Evolutionary conservation across 2,329 filamentous ascomycete genomes (phyloP).

Genomic region (Phialophora tarda): DNA sequence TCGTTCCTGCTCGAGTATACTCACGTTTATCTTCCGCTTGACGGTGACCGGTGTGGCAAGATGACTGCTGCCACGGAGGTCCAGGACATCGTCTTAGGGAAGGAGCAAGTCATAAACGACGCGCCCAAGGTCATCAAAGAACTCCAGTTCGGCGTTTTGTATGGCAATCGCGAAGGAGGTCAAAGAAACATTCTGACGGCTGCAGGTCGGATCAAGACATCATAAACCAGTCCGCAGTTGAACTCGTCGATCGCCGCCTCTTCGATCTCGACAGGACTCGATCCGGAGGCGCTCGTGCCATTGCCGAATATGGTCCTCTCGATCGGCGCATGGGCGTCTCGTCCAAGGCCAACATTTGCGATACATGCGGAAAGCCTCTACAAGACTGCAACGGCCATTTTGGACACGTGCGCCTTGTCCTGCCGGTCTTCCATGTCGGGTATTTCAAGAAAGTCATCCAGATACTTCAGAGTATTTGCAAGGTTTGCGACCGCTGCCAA

Average conservation of each 20-base stretch:
- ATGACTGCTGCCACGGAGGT: conserved; percentile 33
- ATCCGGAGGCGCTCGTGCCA: conserved; percentile 48
- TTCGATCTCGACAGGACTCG: conserved; percentile 87
- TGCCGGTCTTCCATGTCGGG: conserved; percentile 94
- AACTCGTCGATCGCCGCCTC: conserved; percentile 90
- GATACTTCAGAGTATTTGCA: conserved; percentile 95
- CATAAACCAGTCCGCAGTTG: conserved; percentile 90
- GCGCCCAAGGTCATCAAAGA: conserved; percentile 90
- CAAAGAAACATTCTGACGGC: conserved; percentile 18
- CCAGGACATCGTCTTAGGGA: conserved; percentile 47
- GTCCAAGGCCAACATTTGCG: conserved; percentile 77
- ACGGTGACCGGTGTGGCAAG: conserved; percentile 24
- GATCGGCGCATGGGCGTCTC: conserved; percentile 89
- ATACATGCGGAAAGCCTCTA: conserved; percentile 81
- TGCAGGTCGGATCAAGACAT: conserved; percentile 86
- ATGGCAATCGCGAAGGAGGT: conserved; percentile 42
- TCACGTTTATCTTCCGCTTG: neutral
- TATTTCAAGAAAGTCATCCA: conserved; percentile 93
- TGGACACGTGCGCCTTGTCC: conserved; percentile 84
- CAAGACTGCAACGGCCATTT: conserved; percentile 94
- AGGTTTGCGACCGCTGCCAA: conserved; percentile 49
- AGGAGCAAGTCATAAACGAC: conserved; percentile 88
- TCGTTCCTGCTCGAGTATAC: neutral
- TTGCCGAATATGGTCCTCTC: conserved; percentile 82
- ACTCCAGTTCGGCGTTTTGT: conserved; percentile 93